Base-by-base conservation (phyloP, 495 filamentous ascomycete genomes). In the Trichodelitschia bisporula region DNA sequence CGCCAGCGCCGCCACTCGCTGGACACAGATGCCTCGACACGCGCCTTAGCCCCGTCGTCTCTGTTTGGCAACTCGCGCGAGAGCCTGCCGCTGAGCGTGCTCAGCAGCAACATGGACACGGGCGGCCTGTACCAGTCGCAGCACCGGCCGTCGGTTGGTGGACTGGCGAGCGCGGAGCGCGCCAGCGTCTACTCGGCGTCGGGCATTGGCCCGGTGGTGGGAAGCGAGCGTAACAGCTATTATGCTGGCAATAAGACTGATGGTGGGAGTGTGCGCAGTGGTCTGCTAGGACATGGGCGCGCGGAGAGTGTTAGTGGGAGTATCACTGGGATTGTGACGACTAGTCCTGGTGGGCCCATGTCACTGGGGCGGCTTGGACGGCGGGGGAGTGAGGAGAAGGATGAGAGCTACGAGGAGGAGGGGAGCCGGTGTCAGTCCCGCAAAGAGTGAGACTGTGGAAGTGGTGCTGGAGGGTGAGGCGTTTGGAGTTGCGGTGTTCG, bases 21-120 rank as follows among this genome's bases (percentile, higher is more conserved):
- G 42, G 86, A 97, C 49, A 95, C 89, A 0, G 84, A 95, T 49
- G 89, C 89, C 2, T 92, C 82, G 0, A 74, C 93, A 12, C 78
- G 86, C 26, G 86, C 79, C 2, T 61, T 97, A 15, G 78, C 86
- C 1, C 86, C 86, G 0, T 89, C 80, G 0, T 90, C 79, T 0
- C 54, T 92, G 1, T 97, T 79, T 58, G 86, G 86, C 13, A 83
- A 83, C 13, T 83, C 75, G 40, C 58, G 70, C 17, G 86, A 97
- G 46, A 78, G 70, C 17, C 58, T 97, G 2, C 86, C 86, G 1
- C 53, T 97, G 17, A 89, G 77, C 46, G 69, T 93, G 1, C 64
- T 97, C 10, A 86, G 77, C 35, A 68, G 71, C 4, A 84, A 68
- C 37, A 59, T 77, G 32, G 72, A 66, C 24, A 44, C 48, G 18